Base-by-base conservation (phyloP, 768 basidiomycete species). In the Mycena filopes region DNA sequence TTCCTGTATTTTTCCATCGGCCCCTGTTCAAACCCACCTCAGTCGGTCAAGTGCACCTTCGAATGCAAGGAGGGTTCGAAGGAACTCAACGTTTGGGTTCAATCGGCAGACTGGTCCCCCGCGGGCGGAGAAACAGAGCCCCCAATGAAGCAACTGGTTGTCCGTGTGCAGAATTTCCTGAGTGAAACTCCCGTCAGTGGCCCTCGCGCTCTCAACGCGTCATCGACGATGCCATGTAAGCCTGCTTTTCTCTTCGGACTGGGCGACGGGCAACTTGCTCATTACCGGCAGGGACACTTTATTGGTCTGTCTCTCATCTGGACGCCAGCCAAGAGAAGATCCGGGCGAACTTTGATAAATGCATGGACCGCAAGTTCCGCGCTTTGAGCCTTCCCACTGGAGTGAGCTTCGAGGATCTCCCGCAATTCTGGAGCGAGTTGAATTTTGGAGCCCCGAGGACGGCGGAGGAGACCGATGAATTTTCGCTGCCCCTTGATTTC, bases 21-120 rank as follows among this genome's bases (percentile, higher is more conserved):
- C 46, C 69, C 25, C 16, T 40, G 45, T 16, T 43, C 38, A 38
- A 66, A 55, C 40, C 20, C 45, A 29, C 51, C 31, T 2, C 63
- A 89, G 88, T 86, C 86, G 48, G 79, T 93, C 33, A 79, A 77
- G 69, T 86, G 85, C 66, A 87, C 84, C 0, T 88, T 89, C 70
- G 89, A 92, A 71, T 89, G 90, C 9, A 72, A 73, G 50, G 80
- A 84, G 33, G 68, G 69, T 2, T 71, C 74, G 1, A 70, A 78
- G 20, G 75, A 80, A 21, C 76, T 95, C 73, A 83, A 86, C 20
- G 81, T 92, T 4, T 94, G 87, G 82, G 85, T 94, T 13, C 85
- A 92, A 73, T 92, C 90, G 20, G 76, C 75, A 2, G 80, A 84
- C 18, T 85, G 83, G 83, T 64, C 74, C 26, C 72, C 76, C n/a